These are phyloP conservation scores for Trametes polyzona DNA, from an alignment of 1,284 basidiomycete species.

Conservation along the genomic window DNA sequence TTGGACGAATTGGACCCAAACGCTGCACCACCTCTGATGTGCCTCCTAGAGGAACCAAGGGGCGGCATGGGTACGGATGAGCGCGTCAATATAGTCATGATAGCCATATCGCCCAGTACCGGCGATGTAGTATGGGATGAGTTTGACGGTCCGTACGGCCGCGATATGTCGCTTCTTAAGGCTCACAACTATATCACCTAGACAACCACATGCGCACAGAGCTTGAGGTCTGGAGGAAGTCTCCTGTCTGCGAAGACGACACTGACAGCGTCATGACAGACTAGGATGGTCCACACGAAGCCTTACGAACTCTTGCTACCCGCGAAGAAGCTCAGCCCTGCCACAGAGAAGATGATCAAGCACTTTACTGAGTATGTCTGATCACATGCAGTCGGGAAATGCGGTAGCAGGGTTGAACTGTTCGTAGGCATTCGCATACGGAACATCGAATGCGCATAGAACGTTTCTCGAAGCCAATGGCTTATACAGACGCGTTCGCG, in stretches of 20 bases:
- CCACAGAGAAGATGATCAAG: constrained; percentile 79
- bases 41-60: constrained; percentile 68
- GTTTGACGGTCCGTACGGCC: constrained; percentile 64
- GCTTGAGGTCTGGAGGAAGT: constrained; percentile 75
- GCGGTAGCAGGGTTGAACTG: neutral
- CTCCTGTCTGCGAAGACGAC: neutral
- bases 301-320: constrained; percentile 86
- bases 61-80: constrained; percentile 59
- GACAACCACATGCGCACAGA: constrained; percentile 87
- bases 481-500: constrained; percentile 77
- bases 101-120: constrained; percentile 84
- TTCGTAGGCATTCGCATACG: constrained; percentile 44
- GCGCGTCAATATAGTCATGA: constrained; percentile 69
- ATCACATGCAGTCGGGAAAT: neutral
- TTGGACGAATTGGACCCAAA: constrained; percentile 65
- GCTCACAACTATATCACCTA: constrained; percentile 29
- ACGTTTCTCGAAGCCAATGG: constrained; percentile 57
- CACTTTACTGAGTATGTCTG: constrained; percentile 63
- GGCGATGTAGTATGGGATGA: constrained; percentile 94
- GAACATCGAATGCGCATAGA: constrained; percentile 67
- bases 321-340: constrained; percentile 61
- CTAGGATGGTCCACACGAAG: constrained; percentile 79
- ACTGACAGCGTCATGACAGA: constrained; percentile 47
- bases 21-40: constrained; percentile 64
- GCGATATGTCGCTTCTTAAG: neutral